phyloP scores from a whole-genome alignment of 1,139 yeast genomes.

The Taphrina wiesneri region DNA sequence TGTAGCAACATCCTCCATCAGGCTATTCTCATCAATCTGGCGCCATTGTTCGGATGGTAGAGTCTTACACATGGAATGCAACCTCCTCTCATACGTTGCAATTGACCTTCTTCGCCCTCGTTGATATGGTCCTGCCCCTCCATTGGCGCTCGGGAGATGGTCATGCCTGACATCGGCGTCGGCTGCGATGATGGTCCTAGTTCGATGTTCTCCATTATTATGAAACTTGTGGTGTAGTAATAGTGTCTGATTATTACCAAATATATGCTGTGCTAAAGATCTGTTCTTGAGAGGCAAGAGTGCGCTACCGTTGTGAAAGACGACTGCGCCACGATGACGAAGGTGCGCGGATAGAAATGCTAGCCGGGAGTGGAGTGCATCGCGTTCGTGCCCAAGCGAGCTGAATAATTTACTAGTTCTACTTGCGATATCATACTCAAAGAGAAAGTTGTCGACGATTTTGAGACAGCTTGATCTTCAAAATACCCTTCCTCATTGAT shows the following conservation, averaged over 20 bases:
- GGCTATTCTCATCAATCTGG: slow-evolving; percentile 4
- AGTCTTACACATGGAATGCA: slow-evolving; percentile 20
- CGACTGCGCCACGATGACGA: slow-evolving; percentile 11
- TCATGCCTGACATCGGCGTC: slow-evolving; percentile 3
- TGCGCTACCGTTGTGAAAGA: too few species aligned
- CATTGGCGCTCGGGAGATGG: slow-evolving; percentile 3
- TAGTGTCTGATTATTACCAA: too few species aligned
- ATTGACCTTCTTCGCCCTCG: slow-evolving; percentile 22
- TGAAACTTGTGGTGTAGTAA: too few species aligned
- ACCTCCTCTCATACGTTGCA: slow-evolving; percentile 28
- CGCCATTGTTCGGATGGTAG: background rate
- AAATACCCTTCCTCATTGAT: too few species aligned
- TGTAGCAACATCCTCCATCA: slow-evolving; percentile 29
- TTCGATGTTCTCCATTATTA: slow-evolving; percentile 6
- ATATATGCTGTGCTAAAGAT: background rate
- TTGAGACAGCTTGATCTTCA: too few species aligned
- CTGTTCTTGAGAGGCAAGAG: background rate
- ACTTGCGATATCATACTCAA: too few species aligned
- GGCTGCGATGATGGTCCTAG: slow-evolving; percentile 8
- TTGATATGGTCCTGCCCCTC: slow-evolving; percentile 5
- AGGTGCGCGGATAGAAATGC: background rate
- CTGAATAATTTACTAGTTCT: too few species aligned
- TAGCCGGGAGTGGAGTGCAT: background rate
- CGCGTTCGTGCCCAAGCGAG: background rate
- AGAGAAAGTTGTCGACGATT: too few species aligned